A percentile compares a stretch with the other conserved stretches of the same genome.
Evolutionary conservation across 768 basidiomycete genomes (phyloP).

Genomic region (Russula olivacea): DNA sequence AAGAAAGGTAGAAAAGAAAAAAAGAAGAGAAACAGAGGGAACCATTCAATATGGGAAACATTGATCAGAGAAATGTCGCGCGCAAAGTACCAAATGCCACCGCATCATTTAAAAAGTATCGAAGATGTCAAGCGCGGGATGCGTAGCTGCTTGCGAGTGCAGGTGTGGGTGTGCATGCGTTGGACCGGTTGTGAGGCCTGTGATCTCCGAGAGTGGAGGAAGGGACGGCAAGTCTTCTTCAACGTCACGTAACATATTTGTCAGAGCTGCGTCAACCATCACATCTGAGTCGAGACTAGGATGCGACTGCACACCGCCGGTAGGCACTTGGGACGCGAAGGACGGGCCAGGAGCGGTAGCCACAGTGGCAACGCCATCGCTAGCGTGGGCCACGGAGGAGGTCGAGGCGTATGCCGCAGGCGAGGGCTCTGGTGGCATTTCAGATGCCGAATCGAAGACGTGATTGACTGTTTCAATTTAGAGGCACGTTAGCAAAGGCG

Average conservation of each 20-base stretch:
- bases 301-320: constrained; percentile 7
- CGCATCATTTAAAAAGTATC: constrained; percentile 22
- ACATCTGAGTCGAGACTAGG: constrained; percentile 16
- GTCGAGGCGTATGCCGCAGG: neutral
- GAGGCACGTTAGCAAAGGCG: neutral
- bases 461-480: constrained; percentile 31
- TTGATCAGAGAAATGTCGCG: neutral
- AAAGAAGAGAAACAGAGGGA: neutral
- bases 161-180: constrained; percentile 12
- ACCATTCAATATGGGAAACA: neutral
- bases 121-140: constrained; percentile 27
- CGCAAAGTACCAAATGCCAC: neutral
- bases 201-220: constrained; percentile 12
- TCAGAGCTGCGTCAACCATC: constrained; percentile 19
- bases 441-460: constrained; percentile 26
- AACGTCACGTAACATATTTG: constrained; percentile 11
- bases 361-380: neutral
- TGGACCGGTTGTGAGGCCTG: constrained; percentile 16
- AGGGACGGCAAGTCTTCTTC: constrained; percentile 1
- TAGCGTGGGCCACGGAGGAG: constrained; percentile 1
- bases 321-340: constrained; percentile 7
- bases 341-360: neutral
- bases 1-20: too few relatives aligned
- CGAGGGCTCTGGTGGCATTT: neutral
- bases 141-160: constrained; percentile 3